These are phyloP conservation scores for Xylaria intraflava DNA, from an alignment of 495 filamentous ascomycete species.

Conservation along the genomic window DNA sequence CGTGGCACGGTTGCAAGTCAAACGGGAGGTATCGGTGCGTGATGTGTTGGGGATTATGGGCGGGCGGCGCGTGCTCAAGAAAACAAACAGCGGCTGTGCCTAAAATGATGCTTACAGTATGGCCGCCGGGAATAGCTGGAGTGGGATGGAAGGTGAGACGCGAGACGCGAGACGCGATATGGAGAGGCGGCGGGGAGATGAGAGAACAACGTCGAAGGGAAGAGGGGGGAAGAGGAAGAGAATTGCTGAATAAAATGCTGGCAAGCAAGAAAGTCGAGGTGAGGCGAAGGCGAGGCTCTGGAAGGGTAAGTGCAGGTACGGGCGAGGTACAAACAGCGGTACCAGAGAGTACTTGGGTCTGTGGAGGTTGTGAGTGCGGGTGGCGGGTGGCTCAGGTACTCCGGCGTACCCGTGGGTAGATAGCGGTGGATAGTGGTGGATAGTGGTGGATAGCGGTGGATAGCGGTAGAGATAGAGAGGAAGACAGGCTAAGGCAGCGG, in stretches of 20 bases:
- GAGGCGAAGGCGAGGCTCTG: neutral
- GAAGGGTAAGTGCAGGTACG: neutral
- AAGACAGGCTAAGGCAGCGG: too few relatives aligned
- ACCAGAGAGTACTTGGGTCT: too few relatives aligned
- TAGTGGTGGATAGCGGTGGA: too few relatives aligned
- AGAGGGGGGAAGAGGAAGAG: constrained; percentile 2
- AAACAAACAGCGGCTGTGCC: neutral
- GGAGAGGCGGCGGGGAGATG: neutral
- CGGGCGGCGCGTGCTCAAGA: neutral
- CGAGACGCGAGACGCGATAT: neutral
- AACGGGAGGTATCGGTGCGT: neutral
- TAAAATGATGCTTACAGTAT: neutral
- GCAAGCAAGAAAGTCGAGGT: neutral
- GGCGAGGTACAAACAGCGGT: too few relatives aligned
- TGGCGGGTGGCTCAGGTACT: too few relatives aligned
- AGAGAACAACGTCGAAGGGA: neutral
- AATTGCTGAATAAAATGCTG: neutral
- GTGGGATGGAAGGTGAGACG: neutral
- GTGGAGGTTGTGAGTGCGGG: too few relatives aligned
- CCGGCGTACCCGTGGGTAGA: too few relatives aligned
- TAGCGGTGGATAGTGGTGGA: too few relatives aligned
- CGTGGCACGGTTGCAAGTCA: neutral
- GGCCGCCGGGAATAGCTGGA: too few relatives aligned
- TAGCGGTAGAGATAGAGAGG: too few relatives aligned
- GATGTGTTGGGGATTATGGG: neutral